Conservation (phyloP, 2,329 filamentous ascomycete species). For the Keithomyces neogunnii region DNA sequence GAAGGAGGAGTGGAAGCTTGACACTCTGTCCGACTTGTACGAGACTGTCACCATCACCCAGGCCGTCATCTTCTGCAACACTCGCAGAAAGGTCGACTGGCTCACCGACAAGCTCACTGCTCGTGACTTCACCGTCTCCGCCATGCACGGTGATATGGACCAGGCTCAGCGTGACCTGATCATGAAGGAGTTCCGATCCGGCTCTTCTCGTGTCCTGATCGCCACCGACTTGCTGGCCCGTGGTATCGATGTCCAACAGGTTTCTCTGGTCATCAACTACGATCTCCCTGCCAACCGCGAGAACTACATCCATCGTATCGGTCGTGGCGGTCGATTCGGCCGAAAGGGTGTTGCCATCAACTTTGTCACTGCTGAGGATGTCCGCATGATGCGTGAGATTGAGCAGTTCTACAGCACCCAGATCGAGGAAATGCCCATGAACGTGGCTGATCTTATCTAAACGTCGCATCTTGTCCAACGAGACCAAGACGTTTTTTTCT, state of each 20-base stretch:
- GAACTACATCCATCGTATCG: slow-evolving; percentile 99
- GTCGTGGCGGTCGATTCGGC: slow-evolving; percentile 98
- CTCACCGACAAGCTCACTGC: slow-evolving; percentile 98
- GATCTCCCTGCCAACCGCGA: slow-evolving; percentile 97
- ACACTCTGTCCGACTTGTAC: slow-evolving; percentile 97
- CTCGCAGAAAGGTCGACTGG: slow-evolving; percentile 99
- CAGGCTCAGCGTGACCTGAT: slow-evolving; percentile 96
- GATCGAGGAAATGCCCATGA: slow-evolving; percentile 99
- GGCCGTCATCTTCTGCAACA: slow-evolving; percentile 99
- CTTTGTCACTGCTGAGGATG: slow-evolving; percentile 98
- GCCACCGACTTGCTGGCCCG: slow-evolving; percentile 95
- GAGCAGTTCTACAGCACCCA: slow-evolving; percentile 99
- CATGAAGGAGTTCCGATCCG: slow-evolving; percentile 99
- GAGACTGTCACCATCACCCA: slow-evolving; percentile 99
- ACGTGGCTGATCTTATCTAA: slow-evolving; percentile 70
- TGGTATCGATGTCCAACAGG: slow-evolving; percentile 99
- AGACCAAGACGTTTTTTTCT: background rate
- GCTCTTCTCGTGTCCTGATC: slow-evolving; percentile 96
- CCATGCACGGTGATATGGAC: slow-evolving; percentile 99
- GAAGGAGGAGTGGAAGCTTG: slow-evolving; percentile 99
- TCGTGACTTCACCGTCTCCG: slow-evolving; percentile 97
- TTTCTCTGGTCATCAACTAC: slow-evolving; percentile 99
- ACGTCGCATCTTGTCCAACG: slow-evolving; percentile 1
- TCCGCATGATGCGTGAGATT: slow-evolving; percentile 99
- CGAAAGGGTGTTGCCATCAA: slow-evolving; percentile 99